Evolutionary conservation across 2,329 filamentous ascomycete genomes (phyloP).

Genomic region (Trichoderma semiorbis): DNA sequence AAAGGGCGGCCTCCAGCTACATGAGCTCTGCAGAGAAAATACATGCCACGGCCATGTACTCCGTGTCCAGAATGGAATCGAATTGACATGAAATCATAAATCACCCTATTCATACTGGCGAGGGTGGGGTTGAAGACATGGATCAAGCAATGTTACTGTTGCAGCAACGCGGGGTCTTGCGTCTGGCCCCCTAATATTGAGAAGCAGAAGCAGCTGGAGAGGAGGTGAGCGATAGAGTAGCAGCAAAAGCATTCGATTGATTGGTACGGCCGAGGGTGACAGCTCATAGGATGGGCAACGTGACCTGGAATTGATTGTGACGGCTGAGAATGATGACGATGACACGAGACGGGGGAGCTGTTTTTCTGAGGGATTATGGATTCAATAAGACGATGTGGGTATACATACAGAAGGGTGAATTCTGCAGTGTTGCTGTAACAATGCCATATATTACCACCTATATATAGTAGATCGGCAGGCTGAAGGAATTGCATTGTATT

Average conservation of each 20-base stretch:
- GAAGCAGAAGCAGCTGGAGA: neutral
- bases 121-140: neutral
- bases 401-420: neutral
- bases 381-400: neutral
- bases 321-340: neutral
- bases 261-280: neutral
- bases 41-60: neutral
- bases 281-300: neutral
- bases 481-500: neutral
- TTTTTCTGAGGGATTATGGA: neutral
- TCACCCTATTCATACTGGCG: neutral
- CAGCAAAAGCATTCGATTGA: neutral
- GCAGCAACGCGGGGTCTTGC: constrained; percentile 3
- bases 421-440: neutral
- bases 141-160: neutral
- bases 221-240: neutral
- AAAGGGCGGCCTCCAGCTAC: neutral
- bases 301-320: neutral
- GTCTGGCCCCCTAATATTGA: neutral
- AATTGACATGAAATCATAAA: neutral
- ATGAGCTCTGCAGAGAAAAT: neutral
- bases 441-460: neutral
- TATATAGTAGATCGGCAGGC: neutral
- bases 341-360: neutral
- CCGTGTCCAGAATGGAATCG: neutral